These are phyloP conservation scores for Dissophora ornata DNA, from an alignment of 192 early-diverging fungal genomes.

Conservation along the genomic window DNA sequence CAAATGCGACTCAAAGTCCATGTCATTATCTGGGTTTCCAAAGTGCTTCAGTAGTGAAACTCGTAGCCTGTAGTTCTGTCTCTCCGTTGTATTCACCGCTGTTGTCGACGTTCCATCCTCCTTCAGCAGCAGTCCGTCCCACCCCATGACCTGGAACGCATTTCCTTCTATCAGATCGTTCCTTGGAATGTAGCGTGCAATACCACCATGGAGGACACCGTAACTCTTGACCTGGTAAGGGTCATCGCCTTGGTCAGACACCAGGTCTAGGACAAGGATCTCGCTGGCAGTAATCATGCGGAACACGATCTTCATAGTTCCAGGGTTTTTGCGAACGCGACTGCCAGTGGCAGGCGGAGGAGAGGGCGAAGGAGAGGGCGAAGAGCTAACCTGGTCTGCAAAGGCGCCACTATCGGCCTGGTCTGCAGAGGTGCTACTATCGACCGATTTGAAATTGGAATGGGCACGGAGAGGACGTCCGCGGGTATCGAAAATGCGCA, in stretches of 20 bases:
- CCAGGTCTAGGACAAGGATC: conserved; percentile 32
- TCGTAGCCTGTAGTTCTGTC: conserved; percentile 38
- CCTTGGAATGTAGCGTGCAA: conserved; percentile 33
- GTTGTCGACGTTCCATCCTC: conserved; percentile 4
- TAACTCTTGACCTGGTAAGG: conserved; percentile 43
- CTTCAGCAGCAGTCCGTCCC: conserved; percentile 29
- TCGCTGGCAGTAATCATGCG: conserved; percentile 41
- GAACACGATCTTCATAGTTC: conserved; percentile 43
- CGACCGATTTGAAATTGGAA: background rate
- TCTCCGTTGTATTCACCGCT: background rate
- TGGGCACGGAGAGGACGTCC: conserved; percentile 12
- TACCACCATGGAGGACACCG: conserved; percentile 32
- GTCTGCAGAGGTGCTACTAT: too few species aligned
- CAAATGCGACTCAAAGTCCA: conserved; percentile 55
- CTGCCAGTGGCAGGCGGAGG: background rate
- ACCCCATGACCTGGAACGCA: conserved; percentile 46
- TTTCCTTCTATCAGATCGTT: conserved; percentile 47
- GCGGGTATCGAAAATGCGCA: conserved; percentile 35
- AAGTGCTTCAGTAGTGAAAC: conserved; percentile 54
- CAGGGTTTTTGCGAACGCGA: background rate
- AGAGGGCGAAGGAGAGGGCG: too few species aligned
- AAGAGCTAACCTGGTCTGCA: too few species aligned
- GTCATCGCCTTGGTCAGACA: conserved; percentile 33
- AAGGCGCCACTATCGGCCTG: too few species aligned
- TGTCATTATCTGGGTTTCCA: conserved; percentile 41